Conservation (phyloP, 2,329 filamentous ascomycete genomes). For the Alternaria sp. region DNA sequence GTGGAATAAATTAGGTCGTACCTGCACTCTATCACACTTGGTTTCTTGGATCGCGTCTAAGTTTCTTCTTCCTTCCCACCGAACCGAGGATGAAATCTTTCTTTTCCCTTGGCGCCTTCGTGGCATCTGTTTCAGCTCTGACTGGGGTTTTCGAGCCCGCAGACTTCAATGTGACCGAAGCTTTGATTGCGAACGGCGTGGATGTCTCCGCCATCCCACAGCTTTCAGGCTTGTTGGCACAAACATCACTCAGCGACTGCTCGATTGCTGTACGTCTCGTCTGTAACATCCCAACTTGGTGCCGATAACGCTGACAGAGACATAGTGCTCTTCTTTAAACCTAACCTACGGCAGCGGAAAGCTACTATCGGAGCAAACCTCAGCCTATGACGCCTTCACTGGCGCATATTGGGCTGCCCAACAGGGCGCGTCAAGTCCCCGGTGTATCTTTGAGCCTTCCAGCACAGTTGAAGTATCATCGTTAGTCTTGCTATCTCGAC, state of each 20-base stretch:
- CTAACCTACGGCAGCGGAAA: constrained; percentile 34
- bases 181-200: constrained; percentile 30
- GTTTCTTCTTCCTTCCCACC: not conserved
- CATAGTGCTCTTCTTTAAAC: constrained; percentile 35
- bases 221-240: constrained; percentile 14
- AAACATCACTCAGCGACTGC: constrained; percentile 21
- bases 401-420: constrained; percentile 40
- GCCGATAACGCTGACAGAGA: constrained; percentile 15
- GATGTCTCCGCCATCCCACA: constrained; percentile 33
- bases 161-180: constrained; percentile 32
- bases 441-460: constrained; percentile 40
- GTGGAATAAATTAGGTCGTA: constrained; percentile 10
- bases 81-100: constrained; percentile 21
- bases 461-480: constrained; percentile 34
- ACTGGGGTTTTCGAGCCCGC: constrained; percentile 27
- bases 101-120: constrained; percentile 21
- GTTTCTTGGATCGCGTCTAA: constrained; percentile 3
- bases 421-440: constrained; percentile 36
- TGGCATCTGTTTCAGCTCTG: constrained; percentile 21
- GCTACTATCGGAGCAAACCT: constrained; percentile 22
- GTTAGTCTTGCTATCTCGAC: constrained; percentile 31
- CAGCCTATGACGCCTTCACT: constrained; percentile 35
- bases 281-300: not conserved
- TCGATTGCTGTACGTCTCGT: constrained; percentile 33
- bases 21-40: not conserved